Evolutionary conservation across 306 rosid species (phyloP), one percentile per base, ranked within the genome.

Genomic region (Geum urbanum): DNA sequence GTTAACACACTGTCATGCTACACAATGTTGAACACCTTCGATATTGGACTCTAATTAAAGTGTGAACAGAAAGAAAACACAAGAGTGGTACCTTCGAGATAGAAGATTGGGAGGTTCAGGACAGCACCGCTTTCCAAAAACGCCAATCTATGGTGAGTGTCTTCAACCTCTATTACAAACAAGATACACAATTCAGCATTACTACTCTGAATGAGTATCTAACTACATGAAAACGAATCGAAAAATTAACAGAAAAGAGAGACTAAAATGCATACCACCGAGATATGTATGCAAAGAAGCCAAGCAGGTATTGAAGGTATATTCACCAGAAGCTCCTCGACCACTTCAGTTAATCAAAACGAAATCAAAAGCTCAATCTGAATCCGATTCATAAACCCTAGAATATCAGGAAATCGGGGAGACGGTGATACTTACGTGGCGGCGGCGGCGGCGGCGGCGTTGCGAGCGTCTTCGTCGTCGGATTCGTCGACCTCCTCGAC

Each of bases 251-350:
- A 2, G 44, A 8, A 41, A 9, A 44, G 2, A 18, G 22, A 67
- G 55, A 48, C 8, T 32, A 2, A 44, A 63, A 65, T 12, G 54
- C 87, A 22, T 78, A 94, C 99, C 99, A 11, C 99, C 99, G 15
- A 94, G 97, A 82, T 94, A 94, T 0, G 96, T 84, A 68, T 94
- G 99, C 69, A 91, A 63, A 14, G 95, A 84, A 51, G 99, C 77
- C 80, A 89, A 69, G 59, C 77, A 49, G 53, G 88, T 77, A 62
- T 89, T 73, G 78, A 83, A 89, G 43, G 81, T 86, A 51, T 84
- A 65, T 35, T 74, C 88, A 56, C 75, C 56, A 12, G 74, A 74
- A 18, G 77, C 15, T 19, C 69, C 84, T 13, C 66, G 80, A 40
- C 72, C 77, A 57, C 84, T 71, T 67, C 11, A 60, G 2, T 44